Percentiles rank a stretch among this genome's conserved stretches.
phyloP scores from a whole-genome alignment of 1,284 basidiomycete genomes.

The Thelephora terrestris region DNA sequence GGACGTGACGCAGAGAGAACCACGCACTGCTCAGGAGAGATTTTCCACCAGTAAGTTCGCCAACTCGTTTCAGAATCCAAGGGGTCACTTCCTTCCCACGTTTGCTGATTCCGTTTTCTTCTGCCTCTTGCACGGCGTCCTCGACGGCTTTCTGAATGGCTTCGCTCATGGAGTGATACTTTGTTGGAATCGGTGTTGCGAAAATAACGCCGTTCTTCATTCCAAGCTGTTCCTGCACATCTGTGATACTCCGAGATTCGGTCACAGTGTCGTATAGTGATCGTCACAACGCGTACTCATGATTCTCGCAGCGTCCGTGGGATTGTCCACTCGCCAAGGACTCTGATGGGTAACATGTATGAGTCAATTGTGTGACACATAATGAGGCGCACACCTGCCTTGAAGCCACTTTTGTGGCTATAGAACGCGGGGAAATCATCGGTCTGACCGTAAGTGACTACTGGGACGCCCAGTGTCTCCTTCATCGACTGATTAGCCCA shows the following conservation, averaged over 20 bases:
- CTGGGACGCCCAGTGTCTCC: conserved; percentile 96
- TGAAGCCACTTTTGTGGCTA: conserved; percentile 71
- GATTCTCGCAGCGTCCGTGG: conserved; percentile 55
- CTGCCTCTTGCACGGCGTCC: conserved; percentile 77
- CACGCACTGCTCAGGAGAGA: conserved; percentile 64
- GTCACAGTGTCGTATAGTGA: neutral
- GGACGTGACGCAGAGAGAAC: neutral
- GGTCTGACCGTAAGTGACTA: conserved; percentile 68
- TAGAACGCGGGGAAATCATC: conserved; percentile 95
- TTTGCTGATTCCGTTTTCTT: conserved; percentile 71
- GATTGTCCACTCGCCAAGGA: conserved; percentile 58
- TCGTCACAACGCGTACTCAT: conserved; percentile 41
- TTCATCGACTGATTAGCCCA: conserved; percentile 20
- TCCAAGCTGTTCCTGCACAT: conserved; percentile 49
- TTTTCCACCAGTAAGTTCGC: conserved; percentile 69
- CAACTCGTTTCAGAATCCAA: conserved; percentile 84
- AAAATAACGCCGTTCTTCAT: conserved; percentile 72
- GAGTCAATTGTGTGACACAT: neutral
- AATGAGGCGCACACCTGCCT: conserved; percentile 34
- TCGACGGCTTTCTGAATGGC: conserved; percentile 77
- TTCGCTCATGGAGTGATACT: conserved; percentile 59
- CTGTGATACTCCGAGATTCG: conserved; percentile 24
- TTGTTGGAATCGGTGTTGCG: conserved; percentile 83
- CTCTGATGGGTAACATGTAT: conserved; percentile 31
- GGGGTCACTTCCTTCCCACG: conserved; percentile 91